Evolutionary conservation across 805 yeast genomes (phyloP), one percentile per base, ranked within the genome.

Genomic region (Candida sanyiensis): DNA sequence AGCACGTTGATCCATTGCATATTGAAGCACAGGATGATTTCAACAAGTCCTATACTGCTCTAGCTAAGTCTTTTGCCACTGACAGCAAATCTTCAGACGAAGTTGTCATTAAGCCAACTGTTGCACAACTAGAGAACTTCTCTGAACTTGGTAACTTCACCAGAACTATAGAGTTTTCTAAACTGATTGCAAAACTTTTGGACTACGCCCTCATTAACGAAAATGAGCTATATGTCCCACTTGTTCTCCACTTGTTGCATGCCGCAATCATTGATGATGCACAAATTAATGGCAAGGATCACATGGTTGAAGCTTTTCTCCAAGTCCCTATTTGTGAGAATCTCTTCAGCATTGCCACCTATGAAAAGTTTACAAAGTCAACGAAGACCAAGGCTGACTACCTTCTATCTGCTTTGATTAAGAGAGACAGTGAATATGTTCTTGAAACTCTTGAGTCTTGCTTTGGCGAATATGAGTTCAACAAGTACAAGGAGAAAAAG

Each of bases 191-290:
- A 49, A 79, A 79, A 49, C 56, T 77, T n/a, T 59, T 83, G 12
- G 74, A 73, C 37, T 66, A 66, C 28, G 68, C 83, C 0, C 59
- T 79, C 17, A 69, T 68, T 35, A 59, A 64, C 1, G 65, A 67
- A 1, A 72, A 75, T 38, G 82, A 79, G 38, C 62, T 73, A 0
- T 80, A 66, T 49, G 57, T 81, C 25, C 73, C 77, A 13, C 77
- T 75, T 30, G 51, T 80, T n/a, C 64, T 84, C 27, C 93, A 83
- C 54, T 64, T 84, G 35, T 46, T 81, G 3, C 87, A 83, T 61
- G 89, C 84, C 6, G 64, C 80, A 7, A 51, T 83, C 15, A 50
- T 63, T 21, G 82, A 78, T 51, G 70, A 69, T 38, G 77, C 71
- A 8, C 33, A 48, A 20, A 46, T 63, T 3, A 57, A 66, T 45